Base-by-base conservation (phyloP, 176 grass and related monocot genomes). In the Microstegium vimineum region DNA sequence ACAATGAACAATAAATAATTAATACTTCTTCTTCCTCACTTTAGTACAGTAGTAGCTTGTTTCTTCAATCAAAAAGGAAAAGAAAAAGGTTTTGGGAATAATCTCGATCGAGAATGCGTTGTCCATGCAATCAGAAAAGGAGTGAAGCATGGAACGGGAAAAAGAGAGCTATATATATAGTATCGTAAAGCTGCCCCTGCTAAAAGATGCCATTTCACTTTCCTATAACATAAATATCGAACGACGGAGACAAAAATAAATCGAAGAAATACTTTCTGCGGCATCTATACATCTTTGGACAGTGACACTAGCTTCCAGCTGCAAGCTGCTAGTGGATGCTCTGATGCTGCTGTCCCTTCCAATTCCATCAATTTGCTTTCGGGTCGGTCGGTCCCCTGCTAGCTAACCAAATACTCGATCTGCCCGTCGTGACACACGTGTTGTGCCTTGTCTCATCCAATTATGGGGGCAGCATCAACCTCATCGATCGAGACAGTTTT, bases 341-440 rank as follows among this genome's bases (percentile, higher is more conserved):
- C 33, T 76, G 74, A 60, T 76, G 25, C 3, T 14, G 15, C 35
- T 41, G 54, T 62, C 54, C 37, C 23, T 61, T n/a, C n/a, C n/a
- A n/a, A n/a, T n/a, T 51, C 16, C 46, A 20, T 41, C 35, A 59
- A 5, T 37, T 60, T 18, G 70, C 33, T 33, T 33, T n/a, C n/a
- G n/a, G n/a, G n/a, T 51, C 17, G 11, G 5, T 13, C 37, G 9
- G 10, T 41, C 6, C 49, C 18, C 5, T 22, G 49, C 49, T 52
- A 20, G 49, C 49, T 52, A 52, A 52, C 49, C 49, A 52, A 22
- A 22, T 2, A 6, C 47, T 51, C 33, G 2, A 2, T 33, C 46
- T 18, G 16, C 15, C 46, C 46, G 47, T 18, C 47, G 47, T 51
- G 86, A 72, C 41, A 71, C 86, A 87, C 79, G 76, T n/a, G n/a